Base-by-base conservation (phyloP, 169 alveolate species). In the Amoebophrya sp. region DNA sequence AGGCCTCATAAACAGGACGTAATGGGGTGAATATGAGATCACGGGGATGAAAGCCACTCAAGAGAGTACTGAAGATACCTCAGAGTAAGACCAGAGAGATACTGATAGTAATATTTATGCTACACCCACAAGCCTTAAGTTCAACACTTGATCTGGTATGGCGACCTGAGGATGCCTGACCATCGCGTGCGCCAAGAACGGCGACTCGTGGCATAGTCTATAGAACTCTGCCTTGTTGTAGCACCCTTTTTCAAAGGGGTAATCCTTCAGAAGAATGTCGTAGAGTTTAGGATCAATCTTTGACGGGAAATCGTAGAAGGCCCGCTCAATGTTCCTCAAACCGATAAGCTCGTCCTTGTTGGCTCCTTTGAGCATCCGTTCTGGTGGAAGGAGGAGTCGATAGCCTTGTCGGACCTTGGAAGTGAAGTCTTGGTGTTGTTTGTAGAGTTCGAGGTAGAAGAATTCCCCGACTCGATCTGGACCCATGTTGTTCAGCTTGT, bases 161-260 rank as follows among this genome's bases (percentile, higher is more conserved):
- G 18, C 83, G 33, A 65, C 83, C 33, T 26, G 39, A 29, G 83
- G 83, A 36, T 65, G 83, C 83, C n/a, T 36, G 39, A 65, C 83
- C 36, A 65, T 65, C 38, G 83, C 83, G 83, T 1, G 33, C 33
- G 83, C 83, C 2, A 65, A 36, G 26, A 6, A 65, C 36, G 83
- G 12, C 2, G 12, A 12, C 83, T 65, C 83, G 83, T 65, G 83
- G 83, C 83, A 65, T 1, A 65, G 83, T 36, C 83, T 29, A 36
- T 65, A 65, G 83, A 65, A 65, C 83, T 65, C 83, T 10, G 83
- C 83, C 83, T 65, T 65, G 83, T 65, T 65, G 83, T 65, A 65
- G 83, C 83, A 65, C 3, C 33, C 83, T 6, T 18, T 1, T 26
- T 65, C 83, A 36, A 26, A 65, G 26, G 83, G 83, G 83, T 65